Conservation (phyloP, 2,329 filamentous ascomycete genomes). For the Onygenales sp. region DNA sequence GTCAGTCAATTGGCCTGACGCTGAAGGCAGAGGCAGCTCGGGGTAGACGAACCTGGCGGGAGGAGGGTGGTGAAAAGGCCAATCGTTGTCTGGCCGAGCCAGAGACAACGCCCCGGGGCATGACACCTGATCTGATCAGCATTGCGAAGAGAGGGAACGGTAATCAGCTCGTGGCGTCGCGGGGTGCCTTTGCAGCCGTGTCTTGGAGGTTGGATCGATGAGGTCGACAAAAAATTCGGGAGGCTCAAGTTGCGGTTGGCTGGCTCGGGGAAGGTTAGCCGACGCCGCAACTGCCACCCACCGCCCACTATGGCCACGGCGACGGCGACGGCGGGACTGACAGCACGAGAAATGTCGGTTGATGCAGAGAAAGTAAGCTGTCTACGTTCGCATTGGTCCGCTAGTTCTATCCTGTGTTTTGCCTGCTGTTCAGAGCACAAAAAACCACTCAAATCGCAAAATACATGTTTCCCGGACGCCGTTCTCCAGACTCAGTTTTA, state of each 20-base stretch:
- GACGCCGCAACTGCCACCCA: constrained; percentile 2
- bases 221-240: background rate
- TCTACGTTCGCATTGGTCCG: background rate
- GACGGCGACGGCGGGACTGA: too few species aligned
- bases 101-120: constrained; percentile 37
- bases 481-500: constrained; percentile 2
- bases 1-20: background rate
- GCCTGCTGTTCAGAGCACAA: background rate
- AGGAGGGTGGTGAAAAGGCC: constrained; percentile 19
- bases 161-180: background rate
- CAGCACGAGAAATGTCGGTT: background rate
- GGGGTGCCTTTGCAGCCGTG: background rate
- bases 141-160: constrained; percentile 29
- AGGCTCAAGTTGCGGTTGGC: background rate
- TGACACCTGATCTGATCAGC: constrained; percentile 47
- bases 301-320: background rate
- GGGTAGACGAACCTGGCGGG: constrained; percentile 26
- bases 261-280: constrained; percentile 3
- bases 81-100: constrained; percentile 23
- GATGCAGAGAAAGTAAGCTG: background rate
- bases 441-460: background rate
- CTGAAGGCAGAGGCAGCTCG: background rate
- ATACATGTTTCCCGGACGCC: background rate
- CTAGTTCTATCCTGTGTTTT: background rate
- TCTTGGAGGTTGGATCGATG: background rate